Percentiles rank a stretch among this genome's conserved stretches.
Evolutionary conservation across 805 yeast species (phyloP).

Genomic region (Candida golubevii): DNA sequence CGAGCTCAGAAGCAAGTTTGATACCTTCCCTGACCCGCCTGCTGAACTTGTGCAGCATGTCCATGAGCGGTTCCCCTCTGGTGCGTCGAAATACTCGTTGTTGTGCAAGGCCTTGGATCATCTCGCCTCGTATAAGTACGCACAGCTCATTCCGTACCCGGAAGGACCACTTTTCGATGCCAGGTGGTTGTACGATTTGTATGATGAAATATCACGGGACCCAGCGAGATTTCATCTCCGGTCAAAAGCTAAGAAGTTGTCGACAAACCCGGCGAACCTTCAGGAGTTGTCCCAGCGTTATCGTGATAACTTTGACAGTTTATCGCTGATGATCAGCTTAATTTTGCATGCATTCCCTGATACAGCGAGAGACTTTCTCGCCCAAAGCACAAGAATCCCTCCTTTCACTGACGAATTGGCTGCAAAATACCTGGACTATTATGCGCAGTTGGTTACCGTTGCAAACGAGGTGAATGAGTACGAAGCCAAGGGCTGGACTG

Average conservation of each 20-base stretch:
- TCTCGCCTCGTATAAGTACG: conserved; percentile 34
- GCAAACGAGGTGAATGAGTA: conserved; percentile 27
- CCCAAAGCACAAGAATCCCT: conserved; percentile 38
- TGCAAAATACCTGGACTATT: conserved; percentile 18
- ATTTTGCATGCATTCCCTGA: conserved; percentile 27
- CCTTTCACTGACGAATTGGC: conserved; percentile 25
- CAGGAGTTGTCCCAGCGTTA: conserved; percentile 26
- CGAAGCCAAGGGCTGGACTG: conserved; percentile 36
- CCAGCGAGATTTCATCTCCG: conserved; percentile 49
- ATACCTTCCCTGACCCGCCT: conserved; percentile 39
- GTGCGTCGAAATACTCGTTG: conserved; percentile 45
- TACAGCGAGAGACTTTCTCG: conserved; percentile 29
- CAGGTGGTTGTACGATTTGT: conserved; percentile 34
- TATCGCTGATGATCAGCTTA: conserved; percentile 27
- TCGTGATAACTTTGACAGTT: conserved; percentile 15
- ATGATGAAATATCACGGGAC: conserved; percentile 42
- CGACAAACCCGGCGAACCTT: conserved; percentile 32
- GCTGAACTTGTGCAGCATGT: conserved; percentile 37
- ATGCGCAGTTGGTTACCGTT: conserved; percentile 19
- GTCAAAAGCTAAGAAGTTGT: conserved; percentile 30
- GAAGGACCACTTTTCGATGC: conserved; percentile 19
- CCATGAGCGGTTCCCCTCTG: conserved; percentile 48
- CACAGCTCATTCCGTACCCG: conserved; percentile 39
- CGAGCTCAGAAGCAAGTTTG: conserved; percentile 28
- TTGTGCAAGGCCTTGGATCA: conserved; percentile 36